Evolutionary conservation across 208 protist genomes (phyloP).

Genomic region (Trypanosoma brucei): DNA sequence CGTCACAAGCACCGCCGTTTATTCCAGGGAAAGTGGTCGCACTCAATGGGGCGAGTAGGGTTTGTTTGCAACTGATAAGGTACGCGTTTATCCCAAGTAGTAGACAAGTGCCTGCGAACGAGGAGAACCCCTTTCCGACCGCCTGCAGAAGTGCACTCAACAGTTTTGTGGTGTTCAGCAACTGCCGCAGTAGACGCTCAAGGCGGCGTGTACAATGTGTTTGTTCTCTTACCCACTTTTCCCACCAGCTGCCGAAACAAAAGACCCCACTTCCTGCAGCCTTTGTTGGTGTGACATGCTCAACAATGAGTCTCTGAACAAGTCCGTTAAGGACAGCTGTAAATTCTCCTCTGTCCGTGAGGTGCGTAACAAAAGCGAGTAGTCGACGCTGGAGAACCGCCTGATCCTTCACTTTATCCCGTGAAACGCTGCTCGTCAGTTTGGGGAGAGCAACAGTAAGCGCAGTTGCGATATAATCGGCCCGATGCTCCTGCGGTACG

Average conservation of each 20-base stretch:
- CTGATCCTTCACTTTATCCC: conserved; percentile 77
- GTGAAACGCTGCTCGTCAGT: conserved; percentile 58
- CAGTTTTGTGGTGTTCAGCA: conserved; percentile 52
- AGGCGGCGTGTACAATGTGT: conserved; percentile 34
- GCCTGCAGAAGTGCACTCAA: conserved; percentile 62
- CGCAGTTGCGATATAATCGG: conserved; percentile 67
- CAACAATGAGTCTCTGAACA: conserved; percentile 62
- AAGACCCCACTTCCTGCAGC: conserved; percentile 8
- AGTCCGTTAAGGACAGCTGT: conserved; percentile 59
- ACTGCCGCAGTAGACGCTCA: conserved; percentile 58
- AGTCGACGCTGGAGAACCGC: conserved; percentile 74
- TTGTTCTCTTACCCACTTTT: conserved; percentile 11
- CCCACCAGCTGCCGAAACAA: conserved; percentile 27
- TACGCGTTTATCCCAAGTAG: conserved; percentile 64
- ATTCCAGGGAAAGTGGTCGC: conserved; percentile 6
- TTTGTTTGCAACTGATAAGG: conserved; percentile 67
- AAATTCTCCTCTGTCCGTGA: conserved; percentile 37
- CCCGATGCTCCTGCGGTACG: conserved; percentile 41
- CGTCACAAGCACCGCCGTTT: neutral
- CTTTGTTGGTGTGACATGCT: conserved; percentile 28
- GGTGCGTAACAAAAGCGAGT: conserved; percentile 64
- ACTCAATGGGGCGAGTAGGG: conserved; percentile 33
- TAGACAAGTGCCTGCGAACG: conserved; percentile 61
- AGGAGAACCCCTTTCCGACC: conserved; percentile 56
- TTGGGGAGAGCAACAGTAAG: conserved; percentile 73